These are phyloP conservation scores for Cyclotella baltica DNA, from an alignment of 108 stramenopile species.

Conservation along the genomic window DNA sequence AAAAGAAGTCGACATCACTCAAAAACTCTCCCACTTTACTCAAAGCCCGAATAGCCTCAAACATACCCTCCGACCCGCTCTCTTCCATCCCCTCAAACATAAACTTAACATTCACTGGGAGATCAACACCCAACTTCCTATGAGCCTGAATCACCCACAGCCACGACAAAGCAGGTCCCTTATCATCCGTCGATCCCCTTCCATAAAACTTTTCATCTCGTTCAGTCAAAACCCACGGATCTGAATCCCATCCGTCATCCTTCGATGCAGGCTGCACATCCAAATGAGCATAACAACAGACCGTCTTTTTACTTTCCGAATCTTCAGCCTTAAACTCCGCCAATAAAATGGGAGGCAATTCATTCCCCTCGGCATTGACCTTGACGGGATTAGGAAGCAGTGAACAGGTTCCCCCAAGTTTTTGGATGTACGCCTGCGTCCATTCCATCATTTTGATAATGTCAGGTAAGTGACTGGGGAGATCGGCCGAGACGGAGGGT, in stretches of 20 bases:
- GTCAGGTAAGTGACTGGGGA: slow-evolving; percentile 69
- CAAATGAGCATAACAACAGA: slow-evolving; percentile 80
- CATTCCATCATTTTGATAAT: slow-evolving; percentile 80
- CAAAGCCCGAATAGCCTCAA: slow-evolving; percentile 70
- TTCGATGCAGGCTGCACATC: slow-evolving; percentile 83
- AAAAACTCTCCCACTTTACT: slow-evolving; percentile 73
- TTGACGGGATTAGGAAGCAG: slow-evolving; percentile 67
- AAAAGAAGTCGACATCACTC: slow-evolving; percentile 79
- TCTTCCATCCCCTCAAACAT: slow-evolving; percentile 91
- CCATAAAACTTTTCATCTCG: slow-evolving; percentile 80
- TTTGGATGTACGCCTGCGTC: slow-evolving; percentile 64
- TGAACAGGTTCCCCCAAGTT: slow-evolving; percentile 57
- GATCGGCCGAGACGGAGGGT: slow-evolving; percentile 79
- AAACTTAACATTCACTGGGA: slow-evolving; percentile 83
- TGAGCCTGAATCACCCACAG: slow-evolving; percentile 84
- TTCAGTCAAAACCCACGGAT: slow-evolving; percentile 81
- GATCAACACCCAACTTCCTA: slow-evolving; percentile 59
- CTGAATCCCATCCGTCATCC: slow-evolving; percentile 86
- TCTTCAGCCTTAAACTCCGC: slow-evolving; percentile 60
- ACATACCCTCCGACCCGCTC: slow-evolving; percentile 77
- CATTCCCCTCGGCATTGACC: slow-evolving; percentile 49
- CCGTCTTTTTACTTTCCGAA: slow-evolving; percentile 69
- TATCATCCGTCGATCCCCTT: slow-evolving; percentile 85
- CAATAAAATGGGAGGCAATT: slow-evolving; percentile 73
- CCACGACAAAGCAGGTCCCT: slow-evolving; percentile 85